Conservation (phyloP, 176 grass and related monocot genomes). For the Ensete glaucum region DNA sequence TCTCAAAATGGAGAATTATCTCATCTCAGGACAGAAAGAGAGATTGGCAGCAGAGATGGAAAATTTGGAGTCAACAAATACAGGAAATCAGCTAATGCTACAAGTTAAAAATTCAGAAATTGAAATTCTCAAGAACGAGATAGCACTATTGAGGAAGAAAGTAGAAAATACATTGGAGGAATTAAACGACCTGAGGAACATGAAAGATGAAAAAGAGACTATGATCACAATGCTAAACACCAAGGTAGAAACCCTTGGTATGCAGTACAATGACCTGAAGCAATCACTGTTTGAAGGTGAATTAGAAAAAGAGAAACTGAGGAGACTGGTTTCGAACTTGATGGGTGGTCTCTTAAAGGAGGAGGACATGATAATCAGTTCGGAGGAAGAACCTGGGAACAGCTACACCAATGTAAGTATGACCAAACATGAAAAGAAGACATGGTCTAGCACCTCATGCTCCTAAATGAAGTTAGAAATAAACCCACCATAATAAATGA, state of each 20-base stretch:
- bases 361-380: background rate
- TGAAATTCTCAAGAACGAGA: slow-evolving; percentile 42
- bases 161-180: slow-evolving; percentile 42
- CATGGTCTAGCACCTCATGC: background rate
- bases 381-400: background rate
- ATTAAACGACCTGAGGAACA: slow-evolving; percentile 28
- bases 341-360: background rate
- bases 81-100: slow-evolving; percentile 41
- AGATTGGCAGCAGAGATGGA: slow-evolving; percentile 34
- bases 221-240: slow-evolving; percentile 39
- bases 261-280: slow-evolving; percentile 30
- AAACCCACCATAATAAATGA: background rate
- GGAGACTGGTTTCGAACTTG: background rate
- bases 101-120: slow-evolving; percentile 48
- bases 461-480: background rate
- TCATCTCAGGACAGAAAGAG: slow-evolving; percentile 37
- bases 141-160: slow-evolving; percentile 41
- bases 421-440: background rate
- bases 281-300: background rate
- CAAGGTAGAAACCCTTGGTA: slow-evolving; percentile 46
- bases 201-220: slow-evolving; percentile 49
- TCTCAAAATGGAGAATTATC: slow-evolving; percentile 45
- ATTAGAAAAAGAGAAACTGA: background rate
- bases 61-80: slow-evolving; percentile 9
- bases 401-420: background rate